phyloP scores from a whole-genome alignment of 2,329 filamentous ascomycete species.

The Mycogone perniciosa region DNA sequence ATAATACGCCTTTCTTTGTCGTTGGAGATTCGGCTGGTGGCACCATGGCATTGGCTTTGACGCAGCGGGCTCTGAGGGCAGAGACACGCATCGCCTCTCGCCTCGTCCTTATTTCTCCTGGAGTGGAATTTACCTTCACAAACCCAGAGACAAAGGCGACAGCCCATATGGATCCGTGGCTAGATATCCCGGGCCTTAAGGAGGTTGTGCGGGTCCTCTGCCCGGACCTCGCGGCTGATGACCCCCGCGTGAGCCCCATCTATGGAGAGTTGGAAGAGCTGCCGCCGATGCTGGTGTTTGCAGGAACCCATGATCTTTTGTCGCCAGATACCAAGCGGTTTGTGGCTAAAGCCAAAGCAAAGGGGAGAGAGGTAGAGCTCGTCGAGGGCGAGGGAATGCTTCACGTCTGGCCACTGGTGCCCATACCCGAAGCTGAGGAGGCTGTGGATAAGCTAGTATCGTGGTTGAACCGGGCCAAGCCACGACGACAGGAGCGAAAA shows the following conservation, averaged over 20 bases:
- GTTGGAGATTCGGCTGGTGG: slow-evolving; percentile 28
- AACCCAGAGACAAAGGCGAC: slow-evolving; percentile 22
- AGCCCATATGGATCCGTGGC: slow-evolving; percentile 22
- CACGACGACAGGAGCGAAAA: not conserved
- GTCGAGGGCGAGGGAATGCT: slow-evolving; percentile 27
- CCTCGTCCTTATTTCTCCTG: slow-evolving; percentile 25
- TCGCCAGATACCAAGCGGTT: slow-evolving; percentile 23
- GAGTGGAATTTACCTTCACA: slow-evolving; percentile 23
- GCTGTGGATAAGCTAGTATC: slow-evolving; percentile 23
- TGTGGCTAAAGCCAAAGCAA: slow-evolving; percentile 21
- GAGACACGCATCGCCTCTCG: slow-evolving; percentile 21
- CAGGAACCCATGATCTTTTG: slow-evolving; percentile 24
- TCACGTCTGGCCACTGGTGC: slow-evolving; percentile 27
- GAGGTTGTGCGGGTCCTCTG: slow-evolving; percentile 23
- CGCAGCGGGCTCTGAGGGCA: slow-evolving; percentile 22
- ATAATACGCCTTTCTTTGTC: slow-evolving; percentile 23
- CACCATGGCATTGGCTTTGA: slow-evolving; percentile 25
- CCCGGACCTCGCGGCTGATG: slow-evolving; percentile 20
- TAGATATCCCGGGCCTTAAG: slow-evolving; percentile 22
- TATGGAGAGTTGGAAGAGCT: slow-evolving; percentile 22
- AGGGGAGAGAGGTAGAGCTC: slow-evolving; percentile 22
- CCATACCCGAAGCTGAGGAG: slow-evolving; percentile 22
- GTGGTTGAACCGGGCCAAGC: slow-evolving; percentile 18
- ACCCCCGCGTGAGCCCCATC: slow-evolving; percentile 24
- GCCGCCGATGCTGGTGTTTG: slow-evolving; percentile 26